Conservation (phyloP, 495 filamentous ascomycete genomes). For the Zalerion maritima region DNA sequence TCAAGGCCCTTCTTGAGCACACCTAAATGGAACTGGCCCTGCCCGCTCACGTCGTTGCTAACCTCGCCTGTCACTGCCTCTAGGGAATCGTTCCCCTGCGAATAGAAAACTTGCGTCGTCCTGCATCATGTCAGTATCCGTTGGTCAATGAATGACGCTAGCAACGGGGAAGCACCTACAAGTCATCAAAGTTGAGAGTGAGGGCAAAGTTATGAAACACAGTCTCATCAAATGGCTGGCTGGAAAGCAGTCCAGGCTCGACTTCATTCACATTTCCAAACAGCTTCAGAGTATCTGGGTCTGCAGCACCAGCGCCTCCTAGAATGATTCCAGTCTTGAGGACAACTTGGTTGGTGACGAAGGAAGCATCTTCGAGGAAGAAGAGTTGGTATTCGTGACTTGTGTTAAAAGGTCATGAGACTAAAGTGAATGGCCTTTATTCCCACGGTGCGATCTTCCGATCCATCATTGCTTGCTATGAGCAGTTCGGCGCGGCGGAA, state of each 20-base stretch:
- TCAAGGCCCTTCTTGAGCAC: conserved; percentile 28
- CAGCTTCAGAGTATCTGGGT: conserved; percentile 22
- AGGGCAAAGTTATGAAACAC: conserved; percentile 34
- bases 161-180: conserved; percentile 13
- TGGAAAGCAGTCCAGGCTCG: conserved; percentile 22
- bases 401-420: conserved; percentile 28
- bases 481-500: conserved; percentile 36
- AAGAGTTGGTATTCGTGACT: conserved; percentile 35
- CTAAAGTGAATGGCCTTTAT: conserved; percentile 35
- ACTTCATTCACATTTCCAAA: conserved; percentile 22
- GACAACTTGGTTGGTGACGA: conserved; percentile 32
- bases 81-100: conserved; percentile 16
- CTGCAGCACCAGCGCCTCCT: conserved; percentile 15
- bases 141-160: background rate
- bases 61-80: conserved; percentile 16
- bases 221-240: conserved; percentile 17
- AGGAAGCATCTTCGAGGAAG: conserved; percentile 33
- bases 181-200: conserved; percentile 25
- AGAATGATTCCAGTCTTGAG: conserved; percentile 32
- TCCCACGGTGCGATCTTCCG: conserved; percentile 26
- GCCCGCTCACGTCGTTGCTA: conserved; percentile 26
- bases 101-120: conserved; percentile 28
- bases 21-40: conserved; percentile 34
- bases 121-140: conserved; percentile 8
- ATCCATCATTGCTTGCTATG: conserved; percentile 27